These are phyloP conservation scores for Fusarium compactum DNA, from an alignment of 2,329 filamentous ascomycete genomes.

Conservation along the genomic window DNA sequence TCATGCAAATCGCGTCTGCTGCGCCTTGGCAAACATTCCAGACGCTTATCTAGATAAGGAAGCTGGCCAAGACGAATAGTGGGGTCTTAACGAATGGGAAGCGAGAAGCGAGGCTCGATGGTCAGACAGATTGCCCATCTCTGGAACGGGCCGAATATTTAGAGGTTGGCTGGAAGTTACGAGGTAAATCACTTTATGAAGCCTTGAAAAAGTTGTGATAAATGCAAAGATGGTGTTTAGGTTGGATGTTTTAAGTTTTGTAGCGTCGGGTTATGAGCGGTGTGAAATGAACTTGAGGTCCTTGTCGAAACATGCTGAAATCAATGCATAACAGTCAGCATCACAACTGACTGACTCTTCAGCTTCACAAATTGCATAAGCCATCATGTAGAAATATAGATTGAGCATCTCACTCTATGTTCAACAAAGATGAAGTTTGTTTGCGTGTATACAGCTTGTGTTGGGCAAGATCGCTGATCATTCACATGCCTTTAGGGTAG, in stretches of 20 bases:
- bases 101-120: background rate
- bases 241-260: fast-evolving
- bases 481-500: background rate
- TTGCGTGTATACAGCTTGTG: background rate
- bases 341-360: too few relatives aligned
- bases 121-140: background rate
- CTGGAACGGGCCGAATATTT: background rate
- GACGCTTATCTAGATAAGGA: slow-evolving; percentile 2
- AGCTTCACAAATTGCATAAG: too few relatives aligned
- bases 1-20: background rate
- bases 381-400: too few relatives aligned
- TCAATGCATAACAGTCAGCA: too few relatives aligned
- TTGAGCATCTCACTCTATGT: too few relatives aligned
- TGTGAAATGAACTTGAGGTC: too few relatives aligned
- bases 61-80: background rate
- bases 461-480: background rate
- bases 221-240: background rate
- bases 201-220: background rate
- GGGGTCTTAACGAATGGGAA: background rate
- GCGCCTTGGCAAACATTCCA: background rate
- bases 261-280: background rate
- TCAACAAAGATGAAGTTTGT: background rate
- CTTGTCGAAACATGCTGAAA: too few relatives aligned
- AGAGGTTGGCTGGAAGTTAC: background rate
- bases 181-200: background rate